Evolutionary conservation across 1,139 yeast species (phyloP), one percentile per base, ranked within the genome.

Genomic region (Williopsis jadinii): DNA sequence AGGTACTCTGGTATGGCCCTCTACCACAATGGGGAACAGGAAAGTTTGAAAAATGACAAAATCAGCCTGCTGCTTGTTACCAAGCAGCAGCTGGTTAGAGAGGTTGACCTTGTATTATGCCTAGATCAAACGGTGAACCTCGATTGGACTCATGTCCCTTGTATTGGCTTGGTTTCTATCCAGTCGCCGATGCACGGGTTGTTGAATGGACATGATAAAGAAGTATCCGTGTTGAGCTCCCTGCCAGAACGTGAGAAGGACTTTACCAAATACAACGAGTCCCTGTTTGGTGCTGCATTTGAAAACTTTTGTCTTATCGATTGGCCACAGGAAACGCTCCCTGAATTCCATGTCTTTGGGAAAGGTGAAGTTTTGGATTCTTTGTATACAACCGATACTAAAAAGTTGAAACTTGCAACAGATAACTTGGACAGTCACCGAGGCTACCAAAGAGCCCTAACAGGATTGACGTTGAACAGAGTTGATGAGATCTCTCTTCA

Each of bases 1-100:
- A 71, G 86, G 52, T 69, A 78, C 44, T 76, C 84, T 34, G 81
- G 84, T 12, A 67, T 77, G 19, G 34, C 41, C 5, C 28, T 35
- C 9, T 15, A 2, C 75, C 80, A 11, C 5, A 28, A 19, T 10
- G 15, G 27, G 9, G 34, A 26, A n/a, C 31, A 32, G 14, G 14
- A 35, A 59, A 80, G 32, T 80, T 74, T 50, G 78, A 75, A 35
- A 57, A 52, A 36, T 52, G 55, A 30, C 32, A 40, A 12, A 37
- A 38, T 41, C 28, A 43, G 35, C 43, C 19, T 36, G 14, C 19
- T 13, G 14, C 13, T 36, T n/a, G 38, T 36, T 11, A 36, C 38
- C n/a, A 36, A 28, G 33, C 32, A 36, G 4, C 32, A 30, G 34
- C 28, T 36, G 8, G 13, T 36, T 5, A 32, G 30, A 11, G 15